Evolutionary conservation across 345 rosid genomes (phyloP).

Genomic region (Psidium friedrichsthalianum): DNA sequence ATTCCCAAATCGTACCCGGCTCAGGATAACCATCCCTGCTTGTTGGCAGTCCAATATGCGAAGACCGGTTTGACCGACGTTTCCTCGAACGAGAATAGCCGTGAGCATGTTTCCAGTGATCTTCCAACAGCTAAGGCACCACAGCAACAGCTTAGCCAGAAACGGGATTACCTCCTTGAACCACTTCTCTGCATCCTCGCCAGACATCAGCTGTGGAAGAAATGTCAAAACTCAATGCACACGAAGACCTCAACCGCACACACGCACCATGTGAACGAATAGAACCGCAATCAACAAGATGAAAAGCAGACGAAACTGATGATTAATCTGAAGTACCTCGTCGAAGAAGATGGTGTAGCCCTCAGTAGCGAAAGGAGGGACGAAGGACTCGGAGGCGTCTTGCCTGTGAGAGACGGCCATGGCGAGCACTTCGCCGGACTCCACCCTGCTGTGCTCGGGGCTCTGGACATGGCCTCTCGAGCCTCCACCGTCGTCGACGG

Average conservation of each 20-base stretch:
- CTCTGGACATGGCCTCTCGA: conserved; percentile 47
- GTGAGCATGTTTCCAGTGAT: conserved; percentile 47
- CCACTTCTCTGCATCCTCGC: conserved; percentile 47
- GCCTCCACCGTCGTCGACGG: conserved; percentile 51
- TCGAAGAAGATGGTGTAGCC: conserved; percentile 69
- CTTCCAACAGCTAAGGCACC: conserved; percentile 50
- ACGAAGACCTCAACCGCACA: not conserved
- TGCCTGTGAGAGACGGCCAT: conserved; percentile 46
- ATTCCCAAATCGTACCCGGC: conserved; percentile 37
- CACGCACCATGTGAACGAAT: not conserved
- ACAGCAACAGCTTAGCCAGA: conserved; percentile 51
- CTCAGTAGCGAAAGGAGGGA: conserved; percentile 24
- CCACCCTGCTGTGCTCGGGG: conserved; percentile 43
- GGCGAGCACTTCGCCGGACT: conserved; percentile 53
- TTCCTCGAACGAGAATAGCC: conserved; percentile 10
- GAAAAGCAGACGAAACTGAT: not conserved
- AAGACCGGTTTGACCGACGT: conserved; percentile 29
- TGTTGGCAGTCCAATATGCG: conserved; percentile 52
- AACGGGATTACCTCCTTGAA: conserved; percentile 53
- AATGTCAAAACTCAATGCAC: not conserved
- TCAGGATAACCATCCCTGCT: conserved; percentile 66
- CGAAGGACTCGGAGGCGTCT: conserved; percentile 23
- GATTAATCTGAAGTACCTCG: conserved; percentile 27
- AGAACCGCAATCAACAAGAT: not conserved
- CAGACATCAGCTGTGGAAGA: conserved; percentile 28